phyloP scores from a whole-genome alignment of 2,329 filamentous ascomycete species.

The Neonectria coccinea region DNA sequence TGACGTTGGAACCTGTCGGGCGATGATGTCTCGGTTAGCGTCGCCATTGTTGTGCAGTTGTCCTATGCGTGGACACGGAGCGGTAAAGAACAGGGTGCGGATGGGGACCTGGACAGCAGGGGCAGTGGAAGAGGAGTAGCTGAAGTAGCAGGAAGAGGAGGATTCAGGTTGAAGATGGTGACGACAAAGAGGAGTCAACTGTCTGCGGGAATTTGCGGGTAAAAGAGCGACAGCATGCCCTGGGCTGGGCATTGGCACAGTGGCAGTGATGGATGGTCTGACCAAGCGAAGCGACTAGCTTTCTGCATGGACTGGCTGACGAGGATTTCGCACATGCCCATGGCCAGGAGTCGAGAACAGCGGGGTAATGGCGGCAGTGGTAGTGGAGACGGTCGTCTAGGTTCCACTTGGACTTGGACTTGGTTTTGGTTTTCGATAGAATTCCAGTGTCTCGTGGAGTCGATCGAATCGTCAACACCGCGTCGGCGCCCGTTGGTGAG shows the following conservation, averaged over 20 bases:
- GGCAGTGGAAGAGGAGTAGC: conserved; percentile 5
- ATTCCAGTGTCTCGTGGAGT: conserved; percentile 2
- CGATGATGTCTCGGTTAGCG: conserved; percentile 56
- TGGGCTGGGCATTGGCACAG: conserved; percentile 21
- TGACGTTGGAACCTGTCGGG: conserved; percentile 67
- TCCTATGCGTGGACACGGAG: conserved; percentile 25
- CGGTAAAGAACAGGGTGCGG: conserved; percentile 15
- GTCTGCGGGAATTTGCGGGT: conserved; percentile 46
- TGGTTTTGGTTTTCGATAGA: conserved; percentile 15
- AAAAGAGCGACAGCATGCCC: conserved; percentile 23
- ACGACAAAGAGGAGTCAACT: conserved; percentile 29
- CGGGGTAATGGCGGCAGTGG: conserved; percentile 43
- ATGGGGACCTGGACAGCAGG: conserved; percentile 22
- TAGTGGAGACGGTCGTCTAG: conserved; percentile 37
- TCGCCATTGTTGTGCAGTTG: conserved; percentile 51
- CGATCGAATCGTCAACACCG: neutral
- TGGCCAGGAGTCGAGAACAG: conserved; percentile 42
- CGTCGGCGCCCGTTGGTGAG: neutral
- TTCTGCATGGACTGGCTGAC: conserved; percentile 32
- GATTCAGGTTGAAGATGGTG: conserved; percentile 12
- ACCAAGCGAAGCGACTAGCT: conserved; percentile 42
- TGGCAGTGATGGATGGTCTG: conserved; percentile 46
- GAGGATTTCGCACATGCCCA: conserved; percentile 42
- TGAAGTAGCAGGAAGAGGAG: conserved; percentile 7
- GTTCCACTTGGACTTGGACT: conserved; percentile 34